A percentile compares a stretch with the other conserved stretches of the same genome.
phyloP scores from a whole-genome alignment of 2,329 filamentous ascomycete species.

The Aspergillus sp. region DNA sequence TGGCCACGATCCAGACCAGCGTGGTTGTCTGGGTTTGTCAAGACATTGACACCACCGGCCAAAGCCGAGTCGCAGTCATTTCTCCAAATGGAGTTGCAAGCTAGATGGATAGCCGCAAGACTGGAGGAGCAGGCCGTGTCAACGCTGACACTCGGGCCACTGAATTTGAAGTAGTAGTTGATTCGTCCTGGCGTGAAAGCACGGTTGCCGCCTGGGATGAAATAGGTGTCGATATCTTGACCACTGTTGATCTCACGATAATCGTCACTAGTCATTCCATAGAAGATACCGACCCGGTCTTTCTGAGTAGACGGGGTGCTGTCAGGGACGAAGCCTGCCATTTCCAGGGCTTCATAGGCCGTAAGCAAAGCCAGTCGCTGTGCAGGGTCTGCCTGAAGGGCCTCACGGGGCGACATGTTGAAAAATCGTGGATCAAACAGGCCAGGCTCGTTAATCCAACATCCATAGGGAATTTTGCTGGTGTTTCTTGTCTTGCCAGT shows the following conservation, averaged over 20 bases:
- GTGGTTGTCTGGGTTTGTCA: slow-evolving; percentile 77
- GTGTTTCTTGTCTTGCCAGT: slow-evolving; percentile 67
- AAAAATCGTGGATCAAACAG: slow-evolving; percentile 71
- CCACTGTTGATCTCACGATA: slow-evolving; percentile 62
- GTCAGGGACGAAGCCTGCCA: slow-evolving; percentile 64
- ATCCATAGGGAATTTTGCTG: slow-evolving; percentile 66
- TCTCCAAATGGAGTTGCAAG: slow-evolving; percentile 66
- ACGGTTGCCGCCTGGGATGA: slow-evolving; percentile 57
- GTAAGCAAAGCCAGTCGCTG: slow-evolving; percentile 56
- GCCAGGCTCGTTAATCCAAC: slow-evolving; percentile 66
- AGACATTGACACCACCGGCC: slow-evolving; percentile 67
- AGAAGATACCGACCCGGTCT: slow-evolving; percentile 64
- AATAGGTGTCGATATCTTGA: slow-evolving; percentile 66
- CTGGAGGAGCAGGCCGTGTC: slow-evolving; percentile 75
- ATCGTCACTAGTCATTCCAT: slow-evolving; percentile 69
- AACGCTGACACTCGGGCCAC: slow-evolving; percentile 64
- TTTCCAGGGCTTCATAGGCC: slow-evolving; percentile 60
- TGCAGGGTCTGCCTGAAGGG: slow-evolving; percentile 61
- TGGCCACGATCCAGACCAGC: slow-evolving; percentile 59
- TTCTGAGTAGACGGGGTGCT: slow-evolving; percentile 61
- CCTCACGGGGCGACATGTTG: slow-evolving; percentile 73
- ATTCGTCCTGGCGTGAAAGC: slow-evolving; percentile 61
- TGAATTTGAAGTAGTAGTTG: slow-evolving; percentile 73
- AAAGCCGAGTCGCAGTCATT: slow-evolving; percentile 75
- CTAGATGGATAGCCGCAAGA: slow-evolving; percentile 64